These are phyloP conservation scores for Candida tunisiensis DNA, from an alignment of 1,139 yeast genomes.

Conservation along the genomic window DNA sequence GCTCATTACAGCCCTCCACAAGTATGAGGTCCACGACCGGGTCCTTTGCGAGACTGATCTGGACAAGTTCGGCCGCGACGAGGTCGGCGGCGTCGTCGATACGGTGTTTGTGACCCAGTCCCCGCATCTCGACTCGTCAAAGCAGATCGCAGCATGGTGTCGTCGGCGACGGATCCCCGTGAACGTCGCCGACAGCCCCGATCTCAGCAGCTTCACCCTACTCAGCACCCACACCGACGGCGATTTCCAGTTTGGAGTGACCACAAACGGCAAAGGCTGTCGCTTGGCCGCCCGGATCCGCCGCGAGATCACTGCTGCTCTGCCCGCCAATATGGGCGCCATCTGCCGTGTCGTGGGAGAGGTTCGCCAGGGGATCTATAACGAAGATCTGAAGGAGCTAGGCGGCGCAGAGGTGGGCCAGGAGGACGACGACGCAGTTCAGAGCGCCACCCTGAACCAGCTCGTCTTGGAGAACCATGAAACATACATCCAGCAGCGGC, in stretches of 20 bases:
- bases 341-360: constrained; percentile 56
- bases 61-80: constrained; percentile 39
- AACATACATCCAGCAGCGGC: constrained; percentile 32
- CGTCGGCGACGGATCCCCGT: constrained; percentile 55
- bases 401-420: constrained; percentile 25
- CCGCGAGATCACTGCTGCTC: constrained; percentile 46
- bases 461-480: constrained; percentile 41
- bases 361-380: constrained; percentile 38
- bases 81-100: constrained; percentile 53
- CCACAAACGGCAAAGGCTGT: constrained; percentile 86
- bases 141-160: constrained; percentile 33
- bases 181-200: constrained; percentile 60
- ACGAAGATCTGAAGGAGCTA: constrained; percentile 27
- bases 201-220: constrained; percentile 57
- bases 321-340: constrained; percentile 56
- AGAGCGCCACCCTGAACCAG: constrained; percentile 37
- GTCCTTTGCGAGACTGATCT: no score
- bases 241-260: constrained; percentile 64
- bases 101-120: constrained; percentile 39
- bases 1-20: no score
- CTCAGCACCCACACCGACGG: constrained; percentile 60
- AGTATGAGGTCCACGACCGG: no score
- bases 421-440: constrained; percentile 56
- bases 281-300: constrained; percentile 66
- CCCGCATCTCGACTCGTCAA: constrained; percentile 17